These are phyloP conservation scores for Stenogyne calaminthoides DNA, from an alignment of 305 asterid species.

Conservation along the genomic window DNA sequence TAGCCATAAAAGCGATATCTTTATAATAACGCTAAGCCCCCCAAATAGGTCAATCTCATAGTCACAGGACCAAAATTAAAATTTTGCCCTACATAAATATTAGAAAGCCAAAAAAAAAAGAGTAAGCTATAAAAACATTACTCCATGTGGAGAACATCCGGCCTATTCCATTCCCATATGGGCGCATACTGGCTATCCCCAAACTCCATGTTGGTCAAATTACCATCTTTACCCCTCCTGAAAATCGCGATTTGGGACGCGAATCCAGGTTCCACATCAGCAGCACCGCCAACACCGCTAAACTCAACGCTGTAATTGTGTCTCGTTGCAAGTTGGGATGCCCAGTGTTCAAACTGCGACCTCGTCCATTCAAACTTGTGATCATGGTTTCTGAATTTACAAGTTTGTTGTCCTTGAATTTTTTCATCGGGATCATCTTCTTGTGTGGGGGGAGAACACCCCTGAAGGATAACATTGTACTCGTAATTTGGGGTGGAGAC, in stretches of 20 bases:
- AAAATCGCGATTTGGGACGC: constrained; percentile 94
- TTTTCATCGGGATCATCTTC: constrained; percentile 75
- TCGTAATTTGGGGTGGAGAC: constrained; percentile 94
- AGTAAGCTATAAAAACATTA: not conserved
- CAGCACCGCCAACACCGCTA: constrained; percentile 85
- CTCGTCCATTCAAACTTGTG: constrained; percentile 98
- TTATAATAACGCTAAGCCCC: not conserved
- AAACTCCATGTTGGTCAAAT: constrained; percentile 29
- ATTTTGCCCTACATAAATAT: not conserved
- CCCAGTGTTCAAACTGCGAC: constrained; percentile 78
- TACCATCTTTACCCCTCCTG: constrained; percentile 46
- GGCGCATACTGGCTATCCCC: constrained; percentile 35
- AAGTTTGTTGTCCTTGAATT: constrained; percentile 46
- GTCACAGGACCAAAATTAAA: not conserved
- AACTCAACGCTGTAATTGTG: constrained; percentile 68
- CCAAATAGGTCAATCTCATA: not conserved
- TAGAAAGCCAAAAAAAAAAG: not conserved
- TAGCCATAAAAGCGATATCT: not conserved
- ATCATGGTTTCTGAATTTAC: constrained; percentile 87
- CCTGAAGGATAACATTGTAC: constrained; percentile 86
- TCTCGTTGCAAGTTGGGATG: constrained; percentile 59
- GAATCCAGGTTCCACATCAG: constrained; percentile 79
- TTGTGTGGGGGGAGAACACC: constrained; percentile 53
- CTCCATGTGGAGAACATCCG: not conserved
- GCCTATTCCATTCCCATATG: constrained; percentile 80